Evolutionary conservation across 2,329 filamentous ascomycete genomes (phyloP).

Genomic region (Aspergillus bombycis): DNA sequence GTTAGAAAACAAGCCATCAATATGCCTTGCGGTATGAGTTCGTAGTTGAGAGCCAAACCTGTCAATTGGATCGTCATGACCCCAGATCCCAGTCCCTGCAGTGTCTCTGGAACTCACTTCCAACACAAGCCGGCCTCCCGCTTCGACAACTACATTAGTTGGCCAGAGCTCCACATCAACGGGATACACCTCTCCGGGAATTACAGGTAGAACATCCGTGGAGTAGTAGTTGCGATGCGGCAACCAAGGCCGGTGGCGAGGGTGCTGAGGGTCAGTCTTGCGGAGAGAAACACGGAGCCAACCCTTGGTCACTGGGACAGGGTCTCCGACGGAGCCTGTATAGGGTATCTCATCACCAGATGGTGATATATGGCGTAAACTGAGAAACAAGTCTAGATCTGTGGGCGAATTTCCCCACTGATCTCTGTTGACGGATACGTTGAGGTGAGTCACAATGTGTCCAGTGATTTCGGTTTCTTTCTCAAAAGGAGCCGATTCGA

Average conservation of each 20-base stretch:
- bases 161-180: conserved; percentile 49
- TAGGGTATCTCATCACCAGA: conserved; percentile 54
- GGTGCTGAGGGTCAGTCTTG: conserved; percentile 47
- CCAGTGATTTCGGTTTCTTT: conserved; percentile 63
- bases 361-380: conserved; percentile 54
- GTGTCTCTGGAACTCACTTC: conserved; percentile 8
- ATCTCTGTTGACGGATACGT: conserved; percentile 54
- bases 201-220: conserved; percentile 46
- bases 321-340: conserved; percentile 57
- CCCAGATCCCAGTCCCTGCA: not conserved
- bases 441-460: conserved; percentile 64
- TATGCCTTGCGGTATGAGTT: too few species aligned
- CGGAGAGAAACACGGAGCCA: conserved; percentile 56
- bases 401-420: conserved; percentile 38
- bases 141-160: conserved; percentile 32
- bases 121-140: conserved; percentile 20
- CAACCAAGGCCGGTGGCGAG: conserved; percentile 47
- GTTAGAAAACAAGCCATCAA: too few species aligned
- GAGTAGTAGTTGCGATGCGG: conserved; percentile 51
- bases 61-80: not conserved
- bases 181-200: conserved; percentile 49
- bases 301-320: conserved; percentile 55
- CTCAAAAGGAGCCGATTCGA: too few species aligned
- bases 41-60: not conserved
- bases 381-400: conserved; percentile 56